A percentile compares a stretch with the other conserved stretches of the same genome.
Evolutionary conservation across 345 rosid genomes (phyloP).

Genomic region (Durio zibethinus): DNA sequence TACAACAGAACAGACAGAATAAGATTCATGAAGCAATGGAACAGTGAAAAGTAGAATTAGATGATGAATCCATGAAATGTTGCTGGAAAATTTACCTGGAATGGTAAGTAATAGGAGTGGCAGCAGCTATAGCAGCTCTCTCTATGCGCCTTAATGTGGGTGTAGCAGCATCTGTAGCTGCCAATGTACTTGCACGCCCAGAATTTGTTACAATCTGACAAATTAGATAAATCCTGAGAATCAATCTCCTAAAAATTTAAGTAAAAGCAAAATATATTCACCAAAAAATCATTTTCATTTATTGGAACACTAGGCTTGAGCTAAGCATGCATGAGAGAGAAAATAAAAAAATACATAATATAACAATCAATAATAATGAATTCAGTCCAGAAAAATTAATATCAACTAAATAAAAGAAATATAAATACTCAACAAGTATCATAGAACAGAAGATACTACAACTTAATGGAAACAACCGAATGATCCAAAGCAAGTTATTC

Average conservation of each 20-base stretch:
- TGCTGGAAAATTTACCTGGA: constrained; percentile 40
- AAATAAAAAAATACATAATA: not conserved
- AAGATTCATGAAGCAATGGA: not conserved
- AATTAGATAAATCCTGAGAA: constrained; percentile 17
- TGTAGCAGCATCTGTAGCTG: constrained; percentile 99
- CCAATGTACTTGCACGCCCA: constrained; percentile 84
- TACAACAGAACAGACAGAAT: constrained; percentile 7
- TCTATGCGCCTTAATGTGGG: constrained; percentile 96
- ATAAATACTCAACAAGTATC: not conserved
- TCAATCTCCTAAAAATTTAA: not conserved
- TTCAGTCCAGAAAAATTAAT: not conserved
- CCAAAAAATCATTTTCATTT: constrained; percentile 2
- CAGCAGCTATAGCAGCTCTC: constrained; percentile 98
- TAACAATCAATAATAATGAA: not conserved
- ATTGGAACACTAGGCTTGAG: not conserved
- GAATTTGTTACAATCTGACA: constrained; percentile 89
- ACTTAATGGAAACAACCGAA: not conserved
- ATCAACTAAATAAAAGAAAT: not conserved
- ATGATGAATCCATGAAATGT: not conserved
- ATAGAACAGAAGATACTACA: not conserved
- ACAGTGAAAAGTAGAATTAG: not conserved
- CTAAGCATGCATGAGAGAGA: not conserved
- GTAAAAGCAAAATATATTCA: not conserved
- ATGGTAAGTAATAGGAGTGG: constrained; percentile 93
- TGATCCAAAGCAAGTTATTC: not conserved